Base-by-base conservation (phyloP, 176 grass and related monocot genomes). In the Aegilops bicornis region DNA sequence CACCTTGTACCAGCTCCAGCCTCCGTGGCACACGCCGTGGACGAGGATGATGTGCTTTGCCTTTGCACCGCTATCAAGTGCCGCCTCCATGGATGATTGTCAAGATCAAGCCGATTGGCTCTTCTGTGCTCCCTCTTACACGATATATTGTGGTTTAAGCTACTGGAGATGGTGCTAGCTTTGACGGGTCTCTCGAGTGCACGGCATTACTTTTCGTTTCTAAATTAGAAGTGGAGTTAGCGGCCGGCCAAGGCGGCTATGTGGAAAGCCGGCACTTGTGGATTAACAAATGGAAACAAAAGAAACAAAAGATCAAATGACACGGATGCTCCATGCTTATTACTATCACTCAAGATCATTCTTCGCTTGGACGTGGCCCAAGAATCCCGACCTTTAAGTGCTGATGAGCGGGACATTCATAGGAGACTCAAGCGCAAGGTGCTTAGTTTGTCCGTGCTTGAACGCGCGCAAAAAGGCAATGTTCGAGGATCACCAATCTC, bases 1-100 rank as follows among this genome's bases (percentile, higher is more conserved):
- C 43, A 94, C 88, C 86, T 98, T 98, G 90, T 94, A 91, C 90
- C 91, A 98, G 35, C 81, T 79, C 96, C 96, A 98, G 63, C 88
- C 96, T 35, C 96, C 96, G 7, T 88, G 82, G 67, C 88, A 86
- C 9, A 86, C 86, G 76, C 93, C 95, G 77, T 98, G 95, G 69
- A 98, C 91, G 10, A 98, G 93, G n/a, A 92, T 78, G 8, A 98
- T 82, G 84, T 81, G 93, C 65, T 82, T 88, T 45, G 45, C 43
- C 17, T 58, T 58, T 58, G 17, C 52, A 20, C 43, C 73, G 43
- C 15, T 76, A 8, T 25, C 24, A 0, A 15, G 73, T 50, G 73
- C 73, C 15, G 73, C 43, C 43, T 50, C 73, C 72, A 27, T 27
- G 39, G 39, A 73, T 47, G 71, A n/a, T 73, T 43, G 37, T 23